A percentile compares a stretch with the other conserved stretches of the same genome.
phyloP scores from a whole-genome alignment of 352 stramenopile genomes.

The Albugo laibachii region DNA sequence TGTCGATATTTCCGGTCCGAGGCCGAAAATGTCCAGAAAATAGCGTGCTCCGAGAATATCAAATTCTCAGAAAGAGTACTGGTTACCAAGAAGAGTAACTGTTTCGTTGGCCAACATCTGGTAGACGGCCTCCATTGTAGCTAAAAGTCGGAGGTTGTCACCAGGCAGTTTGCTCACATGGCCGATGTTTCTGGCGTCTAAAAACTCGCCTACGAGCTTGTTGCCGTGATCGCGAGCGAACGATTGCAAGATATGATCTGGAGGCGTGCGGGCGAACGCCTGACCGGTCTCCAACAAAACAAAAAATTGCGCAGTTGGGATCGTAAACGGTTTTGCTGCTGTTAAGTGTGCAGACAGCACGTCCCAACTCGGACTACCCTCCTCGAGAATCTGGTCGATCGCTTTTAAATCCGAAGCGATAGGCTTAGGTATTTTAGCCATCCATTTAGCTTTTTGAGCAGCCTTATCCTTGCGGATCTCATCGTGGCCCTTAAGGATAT shows the following conservation, averaged over 20 bases:
- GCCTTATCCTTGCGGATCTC: no score
- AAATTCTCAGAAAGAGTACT: conserved; percentile 3
- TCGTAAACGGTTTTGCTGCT: not conserved
- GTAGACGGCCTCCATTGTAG: conserved; percentile 1
- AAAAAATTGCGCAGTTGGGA: not conserved
- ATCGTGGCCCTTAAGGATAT: no score
- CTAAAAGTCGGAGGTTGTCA: not conserved
- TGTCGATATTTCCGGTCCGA: not conserved
- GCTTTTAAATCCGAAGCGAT: conserved; percentile 4
- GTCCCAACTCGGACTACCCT: not conserved
- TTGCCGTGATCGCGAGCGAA: conserved; percentile 2
- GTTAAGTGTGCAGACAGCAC: not conserved
- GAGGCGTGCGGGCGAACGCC: conserved; percentile 1
- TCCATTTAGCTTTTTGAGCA: no score
- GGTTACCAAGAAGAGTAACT: conserved; percentile 1
- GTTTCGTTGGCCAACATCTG: not conserved
- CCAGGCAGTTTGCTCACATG: conserved; percentile 1
- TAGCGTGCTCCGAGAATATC: conserved; percentile 3
- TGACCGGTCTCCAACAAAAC: conserved; percentile 1
- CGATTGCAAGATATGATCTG: conserved; percentile 1
- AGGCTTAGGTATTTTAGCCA: conserved; percentile 1
- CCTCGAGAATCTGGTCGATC: conserved; percentile 3
- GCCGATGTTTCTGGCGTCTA: not conserved
- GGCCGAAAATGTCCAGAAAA: no score
- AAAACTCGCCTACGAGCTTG: not conserved